A percentile compares a stretch with the other conserved stretches of the same genome.
Evolutionary conservation across 2,329 filamentous ascomycete genomes (phyloP).

Genomic region (Fusarium guadeloupense): DNA sequence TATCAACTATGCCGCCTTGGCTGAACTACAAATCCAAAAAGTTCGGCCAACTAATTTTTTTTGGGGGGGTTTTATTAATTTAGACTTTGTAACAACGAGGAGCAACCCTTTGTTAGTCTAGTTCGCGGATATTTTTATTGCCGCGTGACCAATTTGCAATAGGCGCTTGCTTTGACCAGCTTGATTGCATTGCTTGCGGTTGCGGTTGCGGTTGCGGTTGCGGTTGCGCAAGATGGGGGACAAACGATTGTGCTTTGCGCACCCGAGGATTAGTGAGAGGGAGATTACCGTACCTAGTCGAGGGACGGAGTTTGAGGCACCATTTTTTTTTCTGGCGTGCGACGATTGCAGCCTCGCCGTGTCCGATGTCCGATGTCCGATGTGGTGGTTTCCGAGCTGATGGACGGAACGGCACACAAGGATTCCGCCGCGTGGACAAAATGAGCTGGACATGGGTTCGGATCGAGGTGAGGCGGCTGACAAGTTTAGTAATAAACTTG

Average conservation of each 20-base stretch:
- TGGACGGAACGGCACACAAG: constrained; percentile 16
- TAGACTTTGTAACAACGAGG: constrained; percentile 9
- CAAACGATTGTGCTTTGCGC: constrained; percentile 2
- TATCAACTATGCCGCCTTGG: constrained; percentile 32
- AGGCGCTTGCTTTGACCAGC: not conserved
- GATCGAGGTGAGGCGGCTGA: constrained; percentile 27
- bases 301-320: not conserved
- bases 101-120: constrained; percentile 21
- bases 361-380: constrained; percentile 34
- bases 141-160: constrained; percentile 11
- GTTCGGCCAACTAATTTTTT: constrained; percentile 11
- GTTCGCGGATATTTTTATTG: constrained; percentile 8
- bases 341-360: constrained; percentile 25
- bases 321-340: constrained; percentile 1
- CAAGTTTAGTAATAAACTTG: constrained; percentile 11
- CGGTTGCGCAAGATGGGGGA: constrained; percentile 2
- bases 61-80: constrained; percentile 24
- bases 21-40: constrained; percentile 8
- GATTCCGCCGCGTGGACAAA: constrained; percentile 19
- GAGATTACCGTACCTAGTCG: constrained; percentile 1
- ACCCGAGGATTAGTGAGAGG: not conserved
- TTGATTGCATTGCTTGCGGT: too few species aligned
- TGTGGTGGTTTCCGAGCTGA: constrained; percentile 22
- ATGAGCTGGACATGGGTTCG: constrained; percentile 28
- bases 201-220: constrained; percentile 22